Evolutionary conservation across 1,139 yeast species (phyloP), one percentile per base, ranked within the genome.

Genomic region (Hansenula lynferdii): DNA sequence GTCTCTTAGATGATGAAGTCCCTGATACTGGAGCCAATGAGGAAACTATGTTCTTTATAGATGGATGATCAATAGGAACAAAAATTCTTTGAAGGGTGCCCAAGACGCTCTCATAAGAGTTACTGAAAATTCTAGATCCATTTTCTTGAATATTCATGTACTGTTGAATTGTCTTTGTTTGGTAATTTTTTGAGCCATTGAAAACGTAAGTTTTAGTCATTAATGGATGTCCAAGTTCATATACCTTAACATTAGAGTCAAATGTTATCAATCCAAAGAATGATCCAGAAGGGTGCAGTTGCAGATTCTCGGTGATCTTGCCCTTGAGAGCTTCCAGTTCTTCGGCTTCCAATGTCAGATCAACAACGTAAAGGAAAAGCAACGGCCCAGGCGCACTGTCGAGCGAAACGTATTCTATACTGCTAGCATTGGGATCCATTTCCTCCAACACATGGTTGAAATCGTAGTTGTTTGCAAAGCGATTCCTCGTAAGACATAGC

Each of bases 201-300:
- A 81, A 80, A 3, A 69, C 61, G 37, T 63, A 58, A 10, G 54
- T 49, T 31, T 50, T 57, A 23, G 43, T 35, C 24, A 56, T 48
- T 18, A 62, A 60, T 29, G 56, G 56, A 15, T 56, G 66, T 12
- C 73, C 75, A 47, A 76, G 64, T 53, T 79, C 84, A 54, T 75
- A 78, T 29, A 78, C 80, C 50, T 73, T 77, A 37, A 77, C 81
- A 65, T 74, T 75, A 9, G 80, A 70, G 39, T 82, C 84, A 53
- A 66, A 79, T 21, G 83, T 74, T 47, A 78, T 68, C 51, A 78
- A 64, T 30, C 81, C 82, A 48, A 77, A 64, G 43, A 75, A 64
- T 2, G 80, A 73, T 45, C 78, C 76, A 12, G 79, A 76, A 7
- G 83, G 83, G 52, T 77, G 70, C 45, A 70, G 62, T 35, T 73